Percentiles rank a stretch among this genome's conserved stretches.
Conservation (phyloP, 2,329 filamentous ascomycete species). For the Xylariomycetidae sp. region DNA sequence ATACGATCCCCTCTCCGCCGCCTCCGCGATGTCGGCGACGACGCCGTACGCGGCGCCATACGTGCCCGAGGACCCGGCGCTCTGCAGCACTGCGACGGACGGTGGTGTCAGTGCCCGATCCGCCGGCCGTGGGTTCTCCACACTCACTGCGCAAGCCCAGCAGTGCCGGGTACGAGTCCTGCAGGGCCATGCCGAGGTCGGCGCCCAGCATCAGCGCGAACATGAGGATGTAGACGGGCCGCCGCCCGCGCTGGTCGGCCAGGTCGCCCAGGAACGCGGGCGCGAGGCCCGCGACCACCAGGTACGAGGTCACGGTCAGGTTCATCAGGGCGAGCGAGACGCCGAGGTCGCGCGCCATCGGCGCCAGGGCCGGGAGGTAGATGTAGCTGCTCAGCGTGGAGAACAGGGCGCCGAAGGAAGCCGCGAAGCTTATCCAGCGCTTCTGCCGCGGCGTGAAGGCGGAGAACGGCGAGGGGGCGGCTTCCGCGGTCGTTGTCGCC, state of each 20-base stretch:
- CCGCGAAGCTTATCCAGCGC: constrained; percentile 1
- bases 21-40: constrained; percentile 61
- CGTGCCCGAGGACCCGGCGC: constrained; percentile 55
- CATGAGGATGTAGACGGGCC: constrained; percentile 50
- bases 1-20: constrained; percentile 61
- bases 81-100: too few relatives aligned
- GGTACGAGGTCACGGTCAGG: constrained; percentile 38
- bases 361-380: constrained; percentile 36
- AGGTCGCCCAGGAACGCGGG: constrained; percentile 53
- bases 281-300: constrained; percentile 49
- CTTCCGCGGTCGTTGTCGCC: too few relatives aligned
- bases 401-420: constrained; percentile 4
- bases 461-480: constrained; percentile 5
- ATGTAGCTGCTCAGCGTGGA: constrained; percentile 9
- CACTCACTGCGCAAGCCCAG: constrained; percentile 54
- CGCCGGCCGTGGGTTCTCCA: too few relatives aligned
- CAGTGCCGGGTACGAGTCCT: constrained; percentile 46
- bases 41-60: constrained; percentile 61
- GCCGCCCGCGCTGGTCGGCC: constrained; percentile 48
- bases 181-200: constrained; percentile 49
- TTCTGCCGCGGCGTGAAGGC: constrained; percentile 6
- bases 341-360: constrained; percentile 32
- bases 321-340: constrained; percentile 38
- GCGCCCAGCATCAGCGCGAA: constrained; percentile 47
- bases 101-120: too few relatives aligned